Evolutionary conservation across 2,329 filamentous ascomycete genomes (phyloP).

Genomic region (Trichophyton simii): DNA sequence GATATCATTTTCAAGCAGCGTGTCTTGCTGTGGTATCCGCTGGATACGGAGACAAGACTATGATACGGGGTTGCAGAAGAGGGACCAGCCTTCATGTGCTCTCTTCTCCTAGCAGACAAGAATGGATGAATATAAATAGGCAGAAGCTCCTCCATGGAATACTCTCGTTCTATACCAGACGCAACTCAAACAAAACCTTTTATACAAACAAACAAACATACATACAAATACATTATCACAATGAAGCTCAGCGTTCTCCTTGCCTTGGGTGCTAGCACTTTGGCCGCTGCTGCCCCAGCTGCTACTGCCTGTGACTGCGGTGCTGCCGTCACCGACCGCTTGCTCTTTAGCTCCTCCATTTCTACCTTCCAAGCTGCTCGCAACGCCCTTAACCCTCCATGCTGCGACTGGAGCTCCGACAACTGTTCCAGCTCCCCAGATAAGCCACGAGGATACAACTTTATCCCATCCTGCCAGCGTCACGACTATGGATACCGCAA

Average conservation of each 20-base stretch:
- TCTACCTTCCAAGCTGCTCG: constrained; percentile 32
- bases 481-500: constrained; percentile 49
- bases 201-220: not conserved
- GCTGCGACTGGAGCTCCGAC: constrained; percentile 27
- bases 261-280: constrained; percentile 4
- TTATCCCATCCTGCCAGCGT: constrained; percentile 36
- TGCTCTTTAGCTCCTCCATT: constrained; percentile 37
- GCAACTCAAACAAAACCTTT: not conserved
- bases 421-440: constrained; percentile 25
- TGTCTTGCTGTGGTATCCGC: not conserved
- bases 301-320: constrained; percentile 6
- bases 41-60: not conserved
- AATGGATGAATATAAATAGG: not conserved
- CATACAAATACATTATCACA: not conserved
- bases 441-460: constrained; percentile 23
- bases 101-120: not conserved
- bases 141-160: not conserved
- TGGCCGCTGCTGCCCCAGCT: not conserved
- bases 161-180: not conserved
- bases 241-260: constrained; percentile 10
- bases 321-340: constrained; percentile 30
- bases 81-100: not conserved
- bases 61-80: not conserved
- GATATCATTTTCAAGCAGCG: not conserved
- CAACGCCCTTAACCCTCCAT: constrained; percentile 28